Conservation (phyloP, 2,329 filamentous ascomycete species). For the Dryadomyces quercus-mongolicae region DNA sequence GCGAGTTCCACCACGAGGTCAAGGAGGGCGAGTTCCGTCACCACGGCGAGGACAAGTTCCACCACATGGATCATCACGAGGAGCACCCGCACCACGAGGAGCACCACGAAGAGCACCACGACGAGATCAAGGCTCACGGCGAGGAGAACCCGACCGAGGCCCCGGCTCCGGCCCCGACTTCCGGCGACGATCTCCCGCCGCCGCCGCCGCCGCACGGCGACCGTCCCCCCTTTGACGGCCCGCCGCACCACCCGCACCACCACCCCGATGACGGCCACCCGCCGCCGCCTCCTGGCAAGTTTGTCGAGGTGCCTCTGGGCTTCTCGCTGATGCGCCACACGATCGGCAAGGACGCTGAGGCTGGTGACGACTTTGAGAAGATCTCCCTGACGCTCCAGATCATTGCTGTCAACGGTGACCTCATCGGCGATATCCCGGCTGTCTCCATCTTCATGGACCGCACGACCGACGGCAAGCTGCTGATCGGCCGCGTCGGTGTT, state of each 20-base stretch:
- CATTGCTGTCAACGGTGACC: constrained; percentile 44
- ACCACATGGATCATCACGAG: background rate
- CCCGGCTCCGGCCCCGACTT: background rate
- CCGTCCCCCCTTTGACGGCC: background rate
- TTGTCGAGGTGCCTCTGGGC: constrained; percentile 27
- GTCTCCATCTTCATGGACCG: constrained; percentile 52
- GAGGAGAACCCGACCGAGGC: background rate
- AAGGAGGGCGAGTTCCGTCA: no score
- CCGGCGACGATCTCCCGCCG: background rate
- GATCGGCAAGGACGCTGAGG: constrained; percentile 29
- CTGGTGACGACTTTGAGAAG: constrained; percentile 24
- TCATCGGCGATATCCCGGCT: constrained; percentile 39
- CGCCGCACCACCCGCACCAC: constrained; percentile 1
- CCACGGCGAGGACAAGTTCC: no score
- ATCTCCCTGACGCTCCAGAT: constrained; percentile 45
- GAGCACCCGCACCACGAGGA: background rate
- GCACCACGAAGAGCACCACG: background rate
- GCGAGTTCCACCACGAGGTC: no score
- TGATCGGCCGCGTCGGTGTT: constrained; percentile 36
- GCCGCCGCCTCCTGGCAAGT: background rate
- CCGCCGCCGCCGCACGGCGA: background rate
- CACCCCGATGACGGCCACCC: background rate
- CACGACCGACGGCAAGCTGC: constrained; percentile 39
- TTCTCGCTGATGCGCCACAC: constrained; percentile 33
- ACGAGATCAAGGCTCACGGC: background rate